Evolutionary conservation across 2,329 filamentous ascomycete genomes (phyloP), one percentile per base, ranked within the genome.

Genomic region (Alternaria solani): DNA sequence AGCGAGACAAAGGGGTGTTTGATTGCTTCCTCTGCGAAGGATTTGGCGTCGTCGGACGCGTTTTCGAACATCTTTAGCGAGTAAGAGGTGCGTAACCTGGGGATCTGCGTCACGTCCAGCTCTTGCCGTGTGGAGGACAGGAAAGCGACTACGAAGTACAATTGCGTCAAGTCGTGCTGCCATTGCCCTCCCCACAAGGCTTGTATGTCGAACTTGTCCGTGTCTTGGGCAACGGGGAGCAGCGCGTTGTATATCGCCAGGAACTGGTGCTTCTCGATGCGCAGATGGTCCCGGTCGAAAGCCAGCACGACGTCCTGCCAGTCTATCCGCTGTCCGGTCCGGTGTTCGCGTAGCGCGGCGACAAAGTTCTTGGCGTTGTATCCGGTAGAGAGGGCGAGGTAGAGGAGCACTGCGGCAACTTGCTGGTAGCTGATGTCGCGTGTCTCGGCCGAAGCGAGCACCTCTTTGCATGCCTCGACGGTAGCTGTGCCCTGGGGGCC

Each of bases 111-210:
- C 3, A 92, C 91, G 75, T 98, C 93, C 26, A 97, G 85, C 70
- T 94, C 87, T 28, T 92, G 87, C 0, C 90, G 86, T 12, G 86
- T 87, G 57, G 94, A 86, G 4, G 91, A 91, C 23, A 94, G 85
- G 75, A 94, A 97, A 18, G 93, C 93, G 64, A 91, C 90, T 55
- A 98, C 87, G 75, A 98, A 97, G n/a, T 94, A 96, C 36, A 99
- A 82, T 66, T 98, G 94, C 0, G 95, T 92, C 63, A 96, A 89
- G 14, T 91, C 87, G 67, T 96, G 88, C 63, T 90, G 88, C 94
- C 96, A 99, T 63, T 87, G 71, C 7, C 94, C 94, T 59, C 94
- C 94, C 94, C 95, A 98, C 23, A 99, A 83, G 39, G 85, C 86
- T 76, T 97, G 93, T 44, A 99, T 90, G 74, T 97, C 92, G 69